These are phyloP conservation scores for Atkinsonella hypoxylon DNA, from an alignment of 2,329 filamentous ascomycete genomes.

Conservation along the genomic window DNA sequence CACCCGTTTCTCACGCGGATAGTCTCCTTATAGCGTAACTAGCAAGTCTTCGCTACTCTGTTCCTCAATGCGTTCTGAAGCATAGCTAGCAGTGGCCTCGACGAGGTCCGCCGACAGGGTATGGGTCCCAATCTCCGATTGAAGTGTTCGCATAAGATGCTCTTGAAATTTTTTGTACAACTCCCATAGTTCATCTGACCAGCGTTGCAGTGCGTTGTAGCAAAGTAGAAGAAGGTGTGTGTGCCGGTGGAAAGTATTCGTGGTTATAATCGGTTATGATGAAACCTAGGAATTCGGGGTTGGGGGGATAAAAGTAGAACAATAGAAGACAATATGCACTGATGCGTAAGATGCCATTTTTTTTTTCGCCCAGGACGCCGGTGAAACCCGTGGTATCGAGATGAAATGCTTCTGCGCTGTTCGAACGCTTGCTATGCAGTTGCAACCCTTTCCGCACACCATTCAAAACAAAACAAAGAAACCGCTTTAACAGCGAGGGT, in stretches of 20 bases:
- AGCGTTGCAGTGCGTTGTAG: not conserved
- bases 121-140: too few relatives aligned
- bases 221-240: not conserved
- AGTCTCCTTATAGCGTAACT: too few relatives aligned
- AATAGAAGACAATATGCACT: conserved; percentile 4
- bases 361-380: conserved; percentile 14
- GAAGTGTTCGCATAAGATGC: not conserved
- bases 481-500: conserved; percentile 3
- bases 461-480: conserved; percentile 17
- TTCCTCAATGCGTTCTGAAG: not conserved
- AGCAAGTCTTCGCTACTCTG: not conserved
- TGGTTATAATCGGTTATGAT: not conserved
- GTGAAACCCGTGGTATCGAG: conserved; percentile 31
- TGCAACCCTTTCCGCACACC: conserved; percentile 18
- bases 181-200: not conserved
- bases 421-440: conserved; percentile 31
- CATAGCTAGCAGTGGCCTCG: too few relatives aligned
- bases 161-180: not conserved
- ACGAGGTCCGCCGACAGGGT: too few relatives aligned
- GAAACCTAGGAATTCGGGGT: conserved; percentile 1
- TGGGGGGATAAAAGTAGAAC: not conserved
- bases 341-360: conserved; percentile 10
- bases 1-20: not conserved
- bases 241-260: not conserved
- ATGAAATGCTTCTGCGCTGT: conserved; percentile 28